Percentiles rank a stretch among this genome's conserved stretches.
Evolutionary conservation across 169 alveolate genomes (phyloP).

Genomic region (Cyclospora cayetanensis): DNA sequence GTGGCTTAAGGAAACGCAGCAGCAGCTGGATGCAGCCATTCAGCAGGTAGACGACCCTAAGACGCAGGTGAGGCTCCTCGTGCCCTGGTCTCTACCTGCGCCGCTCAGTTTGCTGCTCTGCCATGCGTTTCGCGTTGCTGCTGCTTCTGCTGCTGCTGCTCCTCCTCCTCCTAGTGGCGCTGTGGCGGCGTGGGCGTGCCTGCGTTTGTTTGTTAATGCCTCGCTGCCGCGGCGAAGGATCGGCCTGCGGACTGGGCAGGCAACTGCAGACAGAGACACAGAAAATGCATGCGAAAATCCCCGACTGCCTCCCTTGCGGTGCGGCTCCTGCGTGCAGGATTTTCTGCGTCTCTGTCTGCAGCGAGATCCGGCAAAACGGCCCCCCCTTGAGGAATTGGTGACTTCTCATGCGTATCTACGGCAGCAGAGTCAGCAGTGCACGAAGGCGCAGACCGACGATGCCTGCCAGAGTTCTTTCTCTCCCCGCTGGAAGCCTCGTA

Average conservation of each 20-base stretch:
- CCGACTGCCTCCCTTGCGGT: no score
- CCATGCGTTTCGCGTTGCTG: not conserved
- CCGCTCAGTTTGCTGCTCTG: no score
- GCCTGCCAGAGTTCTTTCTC: no score
- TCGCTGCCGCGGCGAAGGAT: no score
- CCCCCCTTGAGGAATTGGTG: not conserved
- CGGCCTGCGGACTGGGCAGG: no score
- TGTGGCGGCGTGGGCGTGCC: not conserved
- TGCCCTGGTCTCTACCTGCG: no score
- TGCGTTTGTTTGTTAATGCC: not conserved
- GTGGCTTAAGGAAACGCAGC: not conserved
- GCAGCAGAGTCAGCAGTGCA: not conserved
- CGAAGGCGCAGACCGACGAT: not conserved
- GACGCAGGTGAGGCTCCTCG: not conserved
- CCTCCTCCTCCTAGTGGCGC: no score
- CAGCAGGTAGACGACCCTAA: not conserved
- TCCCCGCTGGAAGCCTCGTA: no score
- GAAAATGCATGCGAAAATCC: no score
- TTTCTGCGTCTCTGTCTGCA: not conserved
- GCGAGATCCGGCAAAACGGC: not conserved
- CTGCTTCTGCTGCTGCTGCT: not conserved
- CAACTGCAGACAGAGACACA: no score
- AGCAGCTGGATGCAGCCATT: not conserved
- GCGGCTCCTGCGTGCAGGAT: no score
- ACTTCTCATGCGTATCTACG: not conserved